These are phyloP conservation scores for Claviceps purpurea DNA, from an alignment of 2,329 filamentous ascomycete species.

Conservation along the genomic window DNA sequence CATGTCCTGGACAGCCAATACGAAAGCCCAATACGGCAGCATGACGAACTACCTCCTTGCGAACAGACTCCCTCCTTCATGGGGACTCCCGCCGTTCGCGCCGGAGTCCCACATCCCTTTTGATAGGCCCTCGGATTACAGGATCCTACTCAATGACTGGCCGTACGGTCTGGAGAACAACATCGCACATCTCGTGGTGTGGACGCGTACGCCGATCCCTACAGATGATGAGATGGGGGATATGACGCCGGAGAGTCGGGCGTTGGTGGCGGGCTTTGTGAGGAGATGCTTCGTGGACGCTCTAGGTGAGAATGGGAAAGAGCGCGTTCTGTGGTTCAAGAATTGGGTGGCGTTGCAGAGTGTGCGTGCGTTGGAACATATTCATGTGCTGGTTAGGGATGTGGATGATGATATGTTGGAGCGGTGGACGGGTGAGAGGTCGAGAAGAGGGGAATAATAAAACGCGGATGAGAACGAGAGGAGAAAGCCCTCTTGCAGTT, in stretches of 20 bases:
- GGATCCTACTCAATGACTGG: conserved; percentile 82
- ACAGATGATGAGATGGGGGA: conserved; percentile 59
- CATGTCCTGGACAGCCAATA: conserved; percentile 59
- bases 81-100: conserved; percentile 48
- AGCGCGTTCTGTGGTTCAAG: conserved; percentile 72
- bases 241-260: conserved; percentile 53
- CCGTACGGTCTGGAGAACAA: conserved; percentile 62
- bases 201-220: conserved; percentile 72
- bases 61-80: conserved; percentile 53
- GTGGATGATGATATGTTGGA: conserved; percentile 37
- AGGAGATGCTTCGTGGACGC: conserved; percentile 51
- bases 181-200: conserved; percentile 76
- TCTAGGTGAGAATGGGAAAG: conserved; percentile 35
- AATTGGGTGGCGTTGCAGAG: conserved; percentile 87
- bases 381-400: conserved; percentile 60
- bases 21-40: conserved; percentile 61
- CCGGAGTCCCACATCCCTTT: conserved; percentile 39
- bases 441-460: conserved; percentile 17
- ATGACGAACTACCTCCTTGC: conserved; percentile 67
- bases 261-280: conserved; percentile 56
- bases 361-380: conserved; percentile 75
- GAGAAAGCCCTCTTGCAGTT: background rate
- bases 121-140: conserved; percentile 42
- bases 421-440: conserved; percentile 38
- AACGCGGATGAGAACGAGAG: background rate